Base-by-base conservation (phyloP, 2,329 filamentous ascomycete species). In the Pseudodiploospora longispora region DNA sequence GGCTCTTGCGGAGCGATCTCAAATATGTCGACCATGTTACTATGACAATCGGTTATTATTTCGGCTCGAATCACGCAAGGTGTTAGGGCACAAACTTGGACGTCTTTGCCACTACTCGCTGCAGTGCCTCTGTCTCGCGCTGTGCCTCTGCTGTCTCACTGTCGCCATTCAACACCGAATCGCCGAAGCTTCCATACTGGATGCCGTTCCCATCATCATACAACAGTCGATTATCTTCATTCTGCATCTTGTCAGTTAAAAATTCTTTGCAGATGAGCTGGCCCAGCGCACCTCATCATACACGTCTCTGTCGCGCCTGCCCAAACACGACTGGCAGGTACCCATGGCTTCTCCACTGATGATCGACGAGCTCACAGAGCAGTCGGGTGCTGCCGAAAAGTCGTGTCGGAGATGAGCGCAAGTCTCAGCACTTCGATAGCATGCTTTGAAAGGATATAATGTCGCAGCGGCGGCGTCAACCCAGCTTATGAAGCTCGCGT, bases 1-100 rank as follows among this genome's bases (percentile, higher is more conserved):
- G 64, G 60, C 47, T 71, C 71, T 46, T 75, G 71, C 27, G 77
- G 76, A 32, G 75, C 72, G 55, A 82, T 80, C 50, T 82, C 78
- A 62, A 82, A 83, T 38, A 83, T 77, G 57, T 83, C 80, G 48
- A 83, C 78, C 64, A 83, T 76, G 55, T 82, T 81, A 55, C 80
- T 83, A 56, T 19, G 40, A 49, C 38, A 42, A 30, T 29, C n/a
- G 34, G 55, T 46, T 38, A 47, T 30, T 34, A 6, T 7, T 37
- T 30, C 19, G 27, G 34, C 10, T n/a, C 4, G 31, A 36, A 30
- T 28, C n/a, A 37, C 12, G 30, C 30, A 9, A 27, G 30, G 28
- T 30, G 30, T 19, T 28, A n/a, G 28, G 33, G 27, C 3, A 57
- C 71, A 50, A 68, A 83, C 80, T 81, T 78, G 39, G 80, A 81